Evolutionary conservation across 768 basidiomycete species (phyloP).

Genomic region (Fibroporia radiculosa): DNA sequence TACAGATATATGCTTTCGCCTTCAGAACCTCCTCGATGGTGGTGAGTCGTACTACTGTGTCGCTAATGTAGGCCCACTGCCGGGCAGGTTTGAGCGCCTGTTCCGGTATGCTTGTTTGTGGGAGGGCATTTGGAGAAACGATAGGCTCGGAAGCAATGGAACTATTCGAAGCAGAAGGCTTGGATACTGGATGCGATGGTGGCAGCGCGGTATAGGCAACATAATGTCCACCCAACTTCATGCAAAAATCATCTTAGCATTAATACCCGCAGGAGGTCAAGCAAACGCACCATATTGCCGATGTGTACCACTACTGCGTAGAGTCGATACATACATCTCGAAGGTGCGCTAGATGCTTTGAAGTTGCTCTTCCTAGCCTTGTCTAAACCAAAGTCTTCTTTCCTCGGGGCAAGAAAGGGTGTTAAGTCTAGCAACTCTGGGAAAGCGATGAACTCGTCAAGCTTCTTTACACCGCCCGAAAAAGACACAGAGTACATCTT

Average conservation of each 20-base stretch:
- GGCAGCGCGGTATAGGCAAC: conserved; percentile 78
- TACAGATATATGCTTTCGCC: conserved; percentile 89
- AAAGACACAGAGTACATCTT: conserved; percentile 57
- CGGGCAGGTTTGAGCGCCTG: conserved; percentile 23
- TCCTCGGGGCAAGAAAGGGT: conserved; percentile 80
- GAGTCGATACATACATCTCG: conserved; percentile 53
- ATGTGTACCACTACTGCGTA: conserved; percentile 85
- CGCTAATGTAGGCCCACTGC: conserved; percentile 91
- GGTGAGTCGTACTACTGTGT: conserved; percentile 74
- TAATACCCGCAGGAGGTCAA: background rate
- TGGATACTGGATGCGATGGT: conserved; percentile 8
- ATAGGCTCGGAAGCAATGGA: conserved; percentile 9
- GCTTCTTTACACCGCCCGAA: conserved; percentile 73
- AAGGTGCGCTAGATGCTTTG: conserved; percentile 15
- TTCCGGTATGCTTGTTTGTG: background rate
- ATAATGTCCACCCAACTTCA: conserved; percentile 83
- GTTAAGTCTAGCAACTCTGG: conserved; percentile 79
- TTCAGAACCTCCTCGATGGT: conserved; percentile 85
- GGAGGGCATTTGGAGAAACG: background rate
- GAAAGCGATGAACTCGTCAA: conserved; percentile 89
- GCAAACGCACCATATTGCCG: conserved; percentile 67
- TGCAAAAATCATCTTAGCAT: background rate
- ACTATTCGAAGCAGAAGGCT: background rate
- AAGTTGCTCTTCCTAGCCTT: conserved; percentile 16
- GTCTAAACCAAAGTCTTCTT: conserved; percentile 56